Base-by-base conservation (phyloP, 257 asterid species). In the Avicennia marina region DNA sequence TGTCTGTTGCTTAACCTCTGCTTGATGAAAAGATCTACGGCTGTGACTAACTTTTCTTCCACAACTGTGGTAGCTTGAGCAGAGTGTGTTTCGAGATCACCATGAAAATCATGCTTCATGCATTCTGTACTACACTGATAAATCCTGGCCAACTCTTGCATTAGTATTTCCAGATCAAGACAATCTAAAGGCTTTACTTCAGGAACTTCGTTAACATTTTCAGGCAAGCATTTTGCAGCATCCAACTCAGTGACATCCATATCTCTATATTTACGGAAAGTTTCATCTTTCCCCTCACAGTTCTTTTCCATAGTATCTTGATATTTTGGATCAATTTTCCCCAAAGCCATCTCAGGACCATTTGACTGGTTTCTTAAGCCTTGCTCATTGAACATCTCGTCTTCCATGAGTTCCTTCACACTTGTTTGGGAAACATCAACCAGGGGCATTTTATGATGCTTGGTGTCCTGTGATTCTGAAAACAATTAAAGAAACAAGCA, bases 401-500 rank as follows among this genome's bases (percentile, higher is more conserved):
- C 94, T 74, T 88, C 98, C 89, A 91, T 91, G 58, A 91, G 88
- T 70, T 83, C 81, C 81, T 91, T 91, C 51, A 91, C 95, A 57
- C 95, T 91, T 46, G 86, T 75, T 78, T 53, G 75, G 40, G 62
- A 62, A 32, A 53, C 25, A 63, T 78, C 90, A 54, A 49, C 21
- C 58, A 52, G 43, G 29, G 58, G 63, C 45, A 58, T 64, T 42
- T 67, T 72, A 58, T 68, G 71, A 62, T 66, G 85, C 61, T 76
- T 69, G 34, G 60, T 75, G 65, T 66, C 95, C 96, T 82, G 65
- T 39, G n/a, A 61, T 42, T 19, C 26, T 38, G 40, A 58, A 16
- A 24, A 52, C n/a, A 31, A 40, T 58, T 24, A 36, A 32, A 64
- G 8, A 32, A 66, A 16, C 16, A 29, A 41, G 42, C 48, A 44